A percentile compares a stretch with the other conserved stretches of the same genome.
phyloP scores from a whole-genome alignment of 805 yeast genomes.

The Lipomyces japonicus region DNA sequence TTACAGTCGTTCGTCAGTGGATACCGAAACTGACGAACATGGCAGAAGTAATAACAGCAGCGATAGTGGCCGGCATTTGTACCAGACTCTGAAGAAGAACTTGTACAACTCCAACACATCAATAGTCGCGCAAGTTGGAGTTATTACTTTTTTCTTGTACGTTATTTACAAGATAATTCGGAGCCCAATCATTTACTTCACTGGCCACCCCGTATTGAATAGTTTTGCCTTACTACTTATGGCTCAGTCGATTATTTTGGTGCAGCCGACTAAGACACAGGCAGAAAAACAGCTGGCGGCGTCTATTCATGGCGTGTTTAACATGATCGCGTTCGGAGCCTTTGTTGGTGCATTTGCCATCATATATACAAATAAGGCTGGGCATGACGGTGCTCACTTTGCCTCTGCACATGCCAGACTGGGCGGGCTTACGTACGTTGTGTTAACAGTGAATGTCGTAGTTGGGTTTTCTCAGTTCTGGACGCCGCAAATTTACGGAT shows the following conservation, averaged over 20 bases:
- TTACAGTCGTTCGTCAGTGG: no score
- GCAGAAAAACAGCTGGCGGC: constrained; percentile 32
- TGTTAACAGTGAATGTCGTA: constrained; percentile 22
- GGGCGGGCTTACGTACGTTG: constrained; percentile 29
- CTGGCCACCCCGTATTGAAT: constrained; percentile 35
- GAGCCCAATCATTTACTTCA: constrained; percentile 29
- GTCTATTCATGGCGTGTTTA: constrained; percentile 32
- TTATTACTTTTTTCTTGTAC: constrained; percentile 15
- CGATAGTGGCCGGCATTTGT: no score
- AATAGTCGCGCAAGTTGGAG: constrained; percentile 20
- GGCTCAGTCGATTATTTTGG: constrained; percentile 32
- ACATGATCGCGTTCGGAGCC: constrained; percentile 20
- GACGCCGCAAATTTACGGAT: constrained; percentile 33
- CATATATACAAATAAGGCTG: constrained; percentile 32
- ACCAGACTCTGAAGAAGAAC: constrained; percentile 6
- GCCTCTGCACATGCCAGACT: constrained; percentile 34
- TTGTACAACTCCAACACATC: constrained; percentile 18
- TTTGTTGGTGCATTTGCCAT: constrained; percentile 28
- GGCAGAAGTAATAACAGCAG: no score
- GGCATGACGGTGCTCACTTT: constrained; percentile 31
- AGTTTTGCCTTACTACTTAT: constrained; percentile 30
- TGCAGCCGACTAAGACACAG: constrained; percentile 29
- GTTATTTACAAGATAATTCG: constrained; percentile 17
- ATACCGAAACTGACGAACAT: no score
- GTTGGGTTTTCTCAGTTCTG: constrained; percentile 34